These are phyloP conservation scores for Rosa hybrid DNA, from an alignment of 331 rosid species.

Conservation along the genomic window DNA sequence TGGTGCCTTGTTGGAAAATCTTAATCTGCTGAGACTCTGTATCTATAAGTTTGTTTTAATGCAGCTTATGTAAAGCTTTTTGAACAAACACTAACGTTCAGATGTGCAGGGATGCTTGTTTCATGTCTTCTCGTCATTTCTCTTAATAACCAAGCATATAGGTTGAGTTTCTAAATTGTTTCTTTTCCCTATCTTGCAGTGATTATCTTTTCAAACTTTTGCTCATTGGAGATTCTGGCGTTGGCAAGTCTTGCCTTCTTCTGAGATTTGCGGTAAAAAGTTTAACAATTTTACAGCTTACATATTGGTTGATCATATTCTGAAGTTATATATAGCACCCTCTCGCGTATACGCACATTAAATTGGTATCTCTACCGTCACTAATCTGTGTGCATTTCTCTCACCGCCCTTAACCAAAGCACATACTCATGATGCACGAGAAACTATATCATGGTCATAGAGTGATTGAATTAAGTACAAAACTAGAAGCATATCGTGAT, in stretches of 20 bases:
- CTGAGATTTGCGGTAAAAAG: constrained; percentile 68
- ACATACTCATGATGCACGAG: background rate
- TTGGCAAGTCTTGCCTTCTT: constrained; percentile 81
- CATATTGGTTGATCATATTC: background rate
- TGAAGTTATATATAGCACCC: background rate
- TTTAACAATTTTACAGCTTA: background rate
- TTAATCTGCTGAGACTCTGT: background rate
- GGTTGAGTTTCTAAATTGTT: background rate
- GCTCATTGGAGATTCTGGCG: constrained; percentile 82
- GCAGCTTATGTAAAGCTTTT: background rate
- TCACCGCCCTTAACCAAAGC: background rate
- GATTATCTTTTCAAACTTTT: constrained; percentile 76
- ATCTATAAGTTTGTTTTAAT: background rate
- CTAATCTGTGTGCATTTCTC: background rate
- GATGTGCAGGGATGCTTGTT: background rate
- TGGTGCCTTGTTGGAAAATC: background rate
- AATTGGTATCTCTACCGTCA: background rate
- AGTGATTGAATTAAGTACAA: background rate
- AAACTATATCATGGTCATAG: background rate
- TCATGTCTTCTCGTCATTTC: background rate
- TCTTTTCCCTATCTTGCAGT: constrained; percentile 31
- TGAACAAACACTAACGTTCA: background rate
- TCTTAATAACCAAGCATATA: background rate
- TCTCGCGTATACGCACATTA: background rate
- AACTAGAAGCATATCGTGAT: background rate